Conservation (phyloP, 148 eudicot species). For the Chenopodium formosanum region DNA sequence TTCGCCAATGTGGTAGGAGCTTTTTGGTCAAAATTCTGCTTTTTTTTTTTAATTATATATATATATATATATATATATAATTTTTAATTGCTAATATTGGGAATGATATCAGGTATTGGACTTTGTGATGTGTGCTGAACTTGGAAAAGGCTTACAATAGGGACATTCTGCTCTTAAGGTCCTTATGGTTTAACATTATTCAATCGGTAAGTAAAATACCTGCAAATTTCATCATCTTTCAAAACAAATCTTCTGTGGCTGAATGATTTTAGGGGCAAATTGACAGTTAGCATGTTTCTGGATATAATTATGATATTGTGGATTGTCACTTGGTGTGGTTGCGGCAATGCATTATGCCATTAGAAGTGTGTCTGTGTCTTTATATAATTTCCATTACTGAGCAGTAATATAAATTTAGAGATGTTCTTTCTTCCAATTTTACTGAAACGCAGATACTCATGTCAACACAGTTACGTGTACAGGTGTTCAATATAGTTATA, state of each 20-base stretch:
- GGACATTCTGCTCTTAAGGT: neutral
- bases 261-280: neutral
- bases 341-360: too few relatives aligned
- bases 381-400: neutral
- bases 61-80: too few relatives aligned
- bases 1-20: neutral
- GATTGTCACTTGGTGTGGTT: neutral
- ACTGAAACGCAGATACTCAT: too few relatives aligned
- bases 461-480: too few relatives aligned
- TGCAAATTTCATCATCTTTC: neutral
- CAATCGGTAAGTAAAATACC: neutral
- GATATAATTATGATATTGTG: neutral
- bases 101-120: neutral
- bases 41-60: neutral
- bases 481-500: too few relatives aligned
- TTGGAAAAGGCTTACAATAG: neutral
- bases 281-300: neutral
- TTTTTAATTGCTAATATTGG: neutral
- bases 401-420: neutral
- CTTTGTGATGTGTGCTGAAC: neutral
- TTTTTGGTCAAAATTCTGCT: neutral
- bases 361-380: too few relatives aligned
- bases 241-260: neutral
- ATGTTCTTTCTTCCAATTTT: neutral
- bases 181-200: neutral